A percentile compares a stretch with the other conserved stretches of the same genome.
These are phyloP conservation scores for Quercus cerris DNA, from an alignment of 306 rosid species.

Conservation along the genomic window DNA sequence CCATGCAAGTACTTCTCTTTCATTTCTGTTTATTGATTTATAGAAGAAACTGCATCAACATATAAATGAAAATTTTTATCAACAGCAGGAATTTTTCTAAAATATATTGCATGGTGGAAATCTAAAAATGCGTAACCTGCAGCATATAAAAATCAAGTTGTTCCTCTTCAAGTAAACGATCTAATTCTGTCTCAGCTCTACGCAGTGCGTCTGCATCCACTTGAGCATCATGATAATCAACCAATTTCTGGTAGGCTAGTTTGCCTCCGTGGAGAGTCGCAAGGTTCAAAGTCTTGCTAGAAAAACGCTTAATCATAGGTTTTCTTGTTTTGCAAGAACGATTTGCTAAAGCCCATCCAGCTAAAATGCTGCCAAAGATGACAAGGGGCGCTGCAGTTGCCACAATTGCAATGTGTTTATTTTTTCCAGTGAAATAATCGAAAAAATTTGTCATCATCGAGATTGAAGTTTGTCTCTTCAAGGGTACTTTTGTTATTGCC, in stretches of 20 bases:
- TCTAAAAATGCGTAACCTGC: conserved; percentile 42
- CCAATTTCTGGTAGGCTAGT: conserved; percentile 38
- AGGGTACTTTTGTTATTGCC: not conserved
- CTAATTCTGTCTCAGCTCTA: not conserved
- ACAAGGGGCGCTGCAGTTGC: not conserved
- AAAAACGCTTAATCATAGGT: not conserved
- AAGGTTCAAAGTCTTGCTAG: conserved; percentile 36
- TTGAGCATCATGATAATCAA: conserved; percentile 31
- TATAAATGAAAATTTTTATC: not conserved
- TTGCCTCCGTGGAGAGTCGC: conserved; percentile 49
- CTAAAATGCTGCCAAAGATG: conserved; percentile 25
- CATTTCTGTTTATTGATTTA: too few species aligned
- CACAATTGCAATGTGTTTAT: conserved; percentile 25
- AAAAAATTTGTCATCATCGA: conserved; percentile 2
- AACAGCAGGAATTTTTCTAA: too few species aligned
- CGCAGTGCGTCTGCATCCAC: conserved; percentile 11
- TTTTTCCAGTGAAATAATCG: not conserved
- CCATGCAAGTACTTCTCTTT: not conserved
- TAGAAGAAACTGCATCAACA: not conserved
- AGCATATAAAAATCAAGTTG: conserved; percentile 35
- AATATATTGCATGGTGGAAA: too few species aligned
- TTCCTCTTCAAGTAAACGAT: conserved; percentile 14
- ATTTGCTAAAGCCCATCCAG: conserved; percentile 13
- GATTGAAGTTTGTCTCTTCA: not conserved
- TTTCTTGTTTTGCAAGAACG: not conserved